Base-by-base conservation (phyloP, 768 basidiomycete genomes). In the Crassisporium funariophilum region DNA sequence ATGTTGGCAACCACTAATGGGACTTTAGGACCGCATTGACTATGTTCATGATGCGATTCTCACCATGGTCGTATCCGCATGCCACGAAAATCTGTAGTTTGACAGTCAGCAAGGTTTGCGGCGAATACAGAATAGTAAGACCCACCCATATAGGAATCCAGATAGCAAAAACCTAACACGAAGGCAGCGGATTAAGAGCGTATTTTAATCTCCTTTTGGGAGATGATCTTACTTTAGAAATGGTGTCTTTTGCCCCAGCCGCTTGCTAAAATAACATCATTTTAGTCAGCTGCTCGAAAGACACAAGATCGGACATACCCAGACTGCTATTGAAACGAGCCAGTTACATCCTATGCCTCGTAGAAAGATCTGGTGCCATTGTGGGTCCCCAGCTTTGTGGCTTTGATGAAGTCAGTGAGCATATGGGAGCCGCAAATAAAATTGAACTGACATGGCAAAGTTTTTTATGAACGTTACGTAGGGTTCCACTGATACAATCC, bases 61-160 rank as follows among this genome's bases (percentile, higher is more conserved):
- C 60, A 80, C 86, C 83, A 70, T 88, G 86, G 55, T 88, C 86
- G 53, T 74, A 86, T 10, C 78, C 77, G 52, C 82, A 83, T 0
- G 87, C 74, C 5, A 88, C 86, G 59, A 88, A 88, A 17, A 84
- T 70, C 83, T 85, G 44, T 0, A 44, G 23, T 29, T 24, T 40
- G 51, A 24, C 19, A 7, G 21, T 38, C 35, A 31, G 21, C 33
- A 38, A 27, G 40, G 16, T 23, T 20, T 21, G 33, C 11, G 15
- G 35, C 42, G 25, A 20, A 19, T 29, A 31, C 39, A 36, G 21
- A 35, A 17, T 24, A 33, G 39, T n/a, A 39, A 15, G 21, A 56
- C 74, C 29, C 54, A 83, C 83, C 83, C 84, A 88, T 49, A 88
- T 86, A 5, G 86, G 86, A 44, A 88, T 77, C 86, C 86, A 88